phyloP scores from a whole-genome alignment of 2,329 filamentous ascomycete species.

The Calonectria hawksworthii region DNA sequence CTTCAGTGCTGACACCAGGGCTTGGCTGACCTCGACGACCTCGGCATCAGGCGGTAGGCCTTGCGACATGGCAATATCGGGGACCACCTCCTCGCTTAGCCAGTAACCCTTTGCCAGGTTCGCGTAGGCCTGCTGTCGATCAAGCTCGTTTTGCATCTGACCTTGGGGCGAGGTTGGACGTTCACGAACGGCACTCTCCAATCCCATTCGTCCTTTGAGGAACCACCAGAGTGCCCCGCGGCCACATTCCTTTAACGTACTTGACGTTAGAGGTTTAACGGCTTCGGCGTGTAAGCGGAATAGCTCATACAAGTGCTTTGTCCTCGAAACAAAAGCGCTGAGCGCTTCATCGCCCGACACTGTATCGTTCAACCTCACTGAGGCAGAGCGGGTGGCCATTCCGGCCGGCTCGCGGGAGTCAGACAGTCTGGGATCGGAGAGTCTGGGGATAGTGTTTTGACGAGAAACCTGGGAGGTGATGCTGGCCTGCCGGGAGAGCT shows the following conservation, averaged over 20 bases:
- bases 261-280: slow-evolving; percentile 74
- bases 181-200: slow-evolving; percentile 80
- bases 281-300: slow-evolving; percentile 85
- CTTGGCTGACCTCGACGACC: slow-evolving; percentile 66
- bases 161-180: slow-evolving; percentile 66
- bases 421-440: slow-evolving; percentile 19
- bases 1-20: slow-evolving; percentile 74
- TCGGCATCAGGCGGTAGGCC: slow-evolving; percentile 60
- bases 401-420: slow-evolving; percentile 40
- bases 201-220: slow-evolving; percentile 80
- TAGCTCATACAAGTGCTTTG: slow-evolving; percentile 80
- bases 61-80: slow-evolving; percentile 62
- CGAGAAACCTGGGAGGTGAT: slow-evolving; percentile 35
- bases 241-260: slow-evolving; percentile 76
- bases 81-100: slow-evolving; percentile 73
- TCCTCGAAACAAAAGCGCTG: slow-evolving; percentile 77
- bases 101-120: slow-evolving; percentile 90
- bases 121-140: slow-evolving; percentile 83
- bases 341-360: slow-evolving; percentile 76
- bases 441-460: slow-evolving; percentile 42
- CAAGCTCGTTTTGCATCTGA: slow-evolving; percentile 66
- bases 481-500: slow-evolving; percentile 42
- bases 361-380: slow-evolving; percentile 59
- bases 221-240: slow-evolving; percentile 92
- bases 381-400: slow-evolving; percentile 49